Conservation (phyloP, 1,139 yeast species). For the Zygoascus hellenicus region DNA sequence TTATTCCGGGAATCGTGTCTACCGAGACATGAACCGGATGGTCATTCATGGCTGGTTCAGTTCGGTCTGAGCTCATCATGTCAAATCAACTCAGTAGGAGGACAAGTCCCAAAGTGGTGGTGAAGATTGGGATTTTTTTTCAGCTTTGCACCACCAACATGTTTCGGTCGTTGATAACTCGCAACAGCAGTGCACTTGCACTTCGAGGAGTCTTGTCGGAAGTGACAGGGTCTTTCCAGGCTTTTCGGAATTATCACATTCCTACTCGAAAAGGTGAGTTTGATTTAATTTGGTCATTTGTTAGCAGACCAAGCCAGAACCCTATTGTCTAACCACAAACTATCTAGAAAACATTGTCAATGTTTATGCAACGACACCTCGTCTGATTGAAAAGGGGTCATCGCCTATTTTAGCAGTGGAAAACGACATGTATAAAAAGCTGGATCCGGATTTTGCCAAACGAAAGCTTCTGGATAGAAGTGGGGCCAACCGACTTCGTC, state of each 20-base stretch:
- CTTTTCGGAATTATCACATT: slow-evolving; percentile 2
- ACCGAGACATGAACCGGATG: slow-evolving; percentile 4
- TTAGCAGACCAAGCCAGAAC: neutral
- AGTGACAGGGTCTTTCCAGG: neutral
- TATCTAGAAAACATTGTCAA: slow-evolving; percentile 28
- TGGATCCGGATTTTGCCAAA: slow-evolving; percentile 73
- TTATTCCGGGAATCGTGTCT: slow-evolving; percentile 8
- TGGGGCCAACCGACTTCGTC: slow-evolving; percentile 50
- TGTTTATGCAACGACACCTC: slow-evolving; percentile 31
- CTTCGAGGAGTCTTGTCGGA: neutral
- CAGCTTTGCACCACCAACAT: too few species aligned
- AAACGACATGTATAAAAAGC: slow-evolving; percentile 45
- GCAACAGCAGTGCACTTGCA: slow-evolving; percentile 1
- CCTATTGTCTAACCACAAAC: neutral
- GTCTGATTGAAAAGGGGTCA: slow-evolving; percentile 40
- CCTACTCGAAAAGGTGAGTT: slow-evolving; percentile 8
- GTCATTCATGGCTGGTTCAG: neutral
- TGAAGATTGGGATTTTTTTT: too few species aligned
- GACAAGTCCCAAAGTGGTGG: too few species aligned
- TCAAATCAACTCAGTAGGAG: too few species aligned
- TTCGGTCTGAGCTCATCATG: neutral
- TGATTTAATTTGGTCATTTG: neutral
- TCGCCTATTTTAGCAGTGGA: slow-evolving; percentile 45
- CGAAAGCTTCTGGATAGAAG: slow-evolving; percentile 50
- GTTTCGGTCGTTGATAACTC: too few species aligned